Conservation (phyloP, 2,329 filamentous ascomycete genomes). For the Capronia epimyces region DNA sequence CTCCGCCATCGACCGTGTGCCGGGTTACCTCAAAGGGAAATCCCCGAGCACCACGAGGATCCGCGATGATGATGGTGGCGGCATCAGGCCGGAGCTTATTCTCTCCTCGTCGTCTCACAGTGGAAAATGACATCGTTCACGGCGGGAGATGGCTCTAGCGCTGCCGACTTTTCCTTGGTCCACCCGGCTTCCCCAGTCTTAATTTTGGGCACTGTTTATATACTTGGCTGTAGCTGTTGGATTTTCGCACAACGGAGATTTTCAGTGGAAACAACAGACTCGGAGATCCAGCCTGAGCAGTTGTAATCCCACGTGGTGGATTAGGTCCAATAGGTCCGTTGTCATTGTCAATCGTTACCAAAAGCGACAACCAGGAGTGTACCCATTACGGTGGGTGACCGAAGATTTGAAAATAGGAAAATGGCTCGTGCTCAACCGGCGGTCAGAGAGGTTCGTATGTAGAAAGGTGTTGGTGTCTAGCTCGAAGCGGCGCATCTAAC, state of each 20-base stretch:
- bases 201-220: background rate
- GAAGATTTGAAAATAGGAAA: background rate
- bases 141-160: slow-evolving; percentile 1
- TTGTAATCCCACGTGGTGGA: background rate
- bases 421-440: background rate
- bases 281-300: background rate
- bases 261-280: background rate
- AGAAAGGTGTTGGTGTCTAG: no score
- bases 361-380: background rate
- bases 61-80: background rate
- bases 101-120: background rate
- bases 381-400: background rate
- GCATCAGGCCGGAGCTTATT: background rate
- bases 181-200: background rate
- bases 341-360: background rate
- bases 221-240: background rate
- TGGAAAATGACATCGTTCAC: background rate
- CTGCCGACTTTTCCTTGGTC: background rate
- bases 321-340: background rate
- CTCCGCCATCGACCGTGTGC: background rate
- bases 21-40: background rate
- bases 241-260: background rate
- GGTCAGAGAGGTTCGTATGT: background rate
- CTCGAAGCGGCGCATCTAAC: no score
- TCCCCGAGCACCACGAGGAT: background rate